Conservation (phyloP, 371 early-diverging fungal genomes). For the Actinomortierella ambigua region DNA sequence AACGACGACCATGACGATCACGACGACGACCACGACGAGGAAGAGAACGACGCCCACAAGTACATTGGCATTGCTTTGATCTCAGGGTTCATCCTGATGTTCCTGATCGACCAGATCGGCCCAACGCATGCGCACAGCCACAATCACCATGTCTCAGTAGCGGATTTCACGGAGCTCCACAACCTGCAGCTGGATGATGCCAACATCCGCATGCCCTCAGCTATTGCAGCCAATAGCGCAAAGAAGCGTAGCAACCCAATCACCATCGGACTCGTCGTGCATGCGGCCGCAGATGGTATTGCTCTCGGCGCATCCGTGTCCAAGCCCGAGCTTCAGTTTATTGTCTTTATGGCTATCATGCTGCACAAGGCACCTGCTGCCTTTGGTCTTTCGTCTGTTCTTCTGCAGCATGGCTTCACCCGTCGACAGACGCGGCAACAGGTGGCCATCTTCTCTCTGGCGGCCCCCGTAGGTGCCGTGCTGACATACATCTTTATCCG, state of each 20-base stretch:
- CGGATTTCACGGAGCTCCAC: conserved; percentile 44
- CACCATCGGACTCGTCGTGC: conserved; percentile 89
- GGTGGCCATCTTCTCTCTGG: conserved; percentile 79
- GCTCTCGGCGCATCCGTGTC: conserved; percentile 87
- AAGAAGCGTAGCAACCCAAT: conserved; percentile 51
- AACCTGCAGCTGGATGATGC: conserved; percentile 29
- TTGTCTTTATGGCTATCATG: conserved; percentile 95
- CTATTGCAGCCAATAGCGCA: conserved; percentile 26
- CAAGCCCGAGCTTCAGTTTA: conserved; percentile 74
- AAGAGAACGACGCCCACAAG: conserved; percentile 55
- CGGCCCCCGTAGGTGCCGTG: conserved; percentile 87
- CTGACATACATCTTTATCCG: conserved; percentile 68
- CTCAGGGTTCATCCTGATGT: conserved; percentile 91
- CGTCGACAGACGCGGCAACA: conserved; percentile 72
- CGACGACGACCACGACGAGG: conserved; percentile 11
- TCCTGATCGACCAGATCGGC: conserved; percentile 80
- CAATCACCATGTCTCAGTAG: conserved; percentile 44
- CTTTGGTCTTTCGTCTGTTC: conserved; percentile 86
- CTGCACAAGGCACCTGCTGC: conserved; percentile 96
- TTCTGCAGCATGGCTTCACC: conserved; percentile 75
- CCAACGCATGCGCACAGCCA: conserved; percentile 57
- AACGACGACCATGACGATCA: conserved; percentile 3
- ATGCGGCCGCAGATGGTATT: conserved; percentile 95
- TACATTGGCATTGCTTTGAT: conserved; percentile 81
- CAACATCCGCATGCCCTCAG: conserved; percentile 47